A percentile compares a stretch with the other conserved stretches of the same genome.
phyloP scores from a whole-genome alignment of 257 asterid genomes.

The Verbena officinalis region DNA sequence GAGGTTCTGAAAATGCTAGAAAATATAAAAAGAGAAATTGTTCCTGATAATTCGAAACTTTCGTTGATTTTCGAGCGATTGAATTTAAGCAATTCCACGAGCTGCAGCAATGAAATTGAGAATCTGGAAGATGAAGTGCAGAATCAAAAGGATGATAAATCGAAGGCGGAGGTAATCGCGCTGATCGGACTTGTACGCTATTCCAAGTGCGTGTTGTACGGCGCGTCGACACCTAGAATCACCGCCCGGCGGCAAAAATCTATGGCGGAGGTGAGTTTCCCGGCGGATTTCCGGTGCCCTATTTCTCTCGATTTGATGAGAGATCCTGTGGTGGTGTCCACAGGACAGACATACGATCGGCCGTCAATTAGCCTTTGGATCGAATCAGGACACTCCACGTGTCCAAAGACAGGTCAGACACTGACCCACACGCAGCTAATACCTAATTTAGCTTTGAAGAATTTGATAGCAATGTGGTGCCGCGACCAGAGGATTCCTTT shows the following conservation, averaged over 20 bases:
- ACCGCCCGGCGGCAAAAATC: conserved; percentile 51
- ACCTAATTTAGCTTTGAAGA: conserved; percentile 66
- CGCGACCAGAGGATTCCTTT: conserved; percentile 78
- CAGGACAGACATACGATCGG: conserved; percentile 88
- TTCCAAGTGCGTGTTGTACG: conserved; percentile 85
- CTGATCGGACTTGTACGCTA: conserved; percentile 84
- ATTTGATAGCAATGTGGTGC: conserved; percentile 82
- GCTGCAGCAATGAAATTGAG: conserved; percentile 74
- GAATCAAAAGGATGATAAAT: conserved; percentile 59
- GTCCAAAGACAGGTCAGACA: conserved; percentile 85
- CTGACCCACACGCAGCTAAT: conserved; percentile 63
- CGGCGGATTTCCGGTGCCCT: conserved; percentile 86
- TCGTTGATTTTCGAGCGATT: conserved; percentile 57
- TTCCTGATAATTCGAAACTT: conserved; percentile 59
- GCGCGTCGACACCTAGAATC: conserved; percentile 67
- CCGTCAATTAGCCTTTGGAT: conserved; percentile 66
- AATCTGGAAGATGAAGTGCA: conserved; percentile 68
- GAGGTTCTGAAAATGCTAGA: conserved; percentile 65
- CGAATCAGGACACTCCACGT: conserved; percentile 83
- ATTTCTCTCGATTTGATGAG: conserved; percentile 76
- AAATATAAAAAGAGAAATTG: conserved; percentile 59
- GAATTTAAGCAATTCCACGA: conserved; percentile 50
- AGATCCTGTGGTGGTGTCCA: conserved; percentile 87
- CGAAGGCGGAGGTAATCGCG: conserved; percentile 59
- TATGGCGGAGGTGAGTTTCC: conserved; percentile 52